These are phyloP conservation scores for Monocercomonoides exilis DNA, from an alignment of 78 protist species.

Conservation along the genomic window DNA sequence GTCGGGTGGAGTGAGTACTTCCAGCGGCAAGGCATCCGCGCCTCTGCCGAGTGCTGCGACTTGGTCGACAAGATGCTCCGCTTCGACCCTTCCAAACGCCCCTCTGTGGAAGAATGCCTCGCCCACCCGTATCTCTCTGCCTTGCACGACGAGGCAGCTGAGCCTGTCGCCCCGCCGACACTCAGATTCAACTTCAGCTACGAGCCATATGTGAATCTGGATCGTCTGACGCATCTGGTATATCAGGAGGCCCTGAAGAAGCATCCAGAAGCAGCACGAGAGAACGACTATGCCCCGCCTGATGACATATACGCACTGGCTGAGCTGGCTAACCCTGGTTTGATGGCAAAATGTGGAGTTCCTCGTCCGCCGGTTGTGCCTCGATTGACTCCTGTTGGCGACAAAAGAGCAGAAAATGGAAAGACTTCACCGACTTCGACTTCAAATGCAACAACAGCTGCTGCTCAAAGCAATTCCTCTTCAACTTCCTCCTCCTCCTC, in stretches of 20 bases:
- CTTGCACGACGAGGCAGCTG: conserved; percentile 7
- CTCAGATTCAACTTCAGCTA: background rate
- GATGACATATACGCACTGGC: background rate
- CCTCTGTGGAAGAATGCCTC: conserved; percentile 34
- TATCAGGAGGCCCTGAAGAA: conserved; percentile 5
- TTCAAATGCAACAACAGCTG: no score
- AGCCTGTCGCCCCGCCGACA: background rate
- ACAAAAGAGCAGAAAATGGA: no score
- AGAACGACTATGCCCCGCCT: background rate
- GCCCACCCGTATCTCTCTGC: conserved; percentile 24
- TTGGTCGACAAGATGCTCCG: conserved; percentile 63
- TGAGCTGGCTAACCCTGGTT: background rate
- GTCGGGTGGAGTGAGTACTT: conserved; percentile 5
- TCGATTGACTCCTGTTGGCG: background rate
- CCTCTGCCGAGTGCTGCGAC: conserved; percentile 48
- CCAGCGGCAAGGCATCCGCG: background rate
- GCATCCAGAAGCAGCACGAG: background rate
- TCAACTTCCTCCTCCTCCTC: no score
- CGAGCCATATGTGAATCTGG: background rate
- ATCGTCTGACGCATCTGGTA: conserved; percentile 1
- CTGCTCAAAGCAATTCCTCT: no score
- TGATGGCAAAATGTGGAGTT: background rate
- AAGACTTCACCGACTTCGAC: no score
- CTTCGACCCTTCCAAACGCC: conserved; percentile 76
- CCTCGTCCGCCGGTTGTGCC: background rate